These are phyloP conservation scores for Simplicillium aogashimaense DNA, from an alignment of 2,329 filamentous ascomycete genomes.

Conservation along the genomic window DNA sequence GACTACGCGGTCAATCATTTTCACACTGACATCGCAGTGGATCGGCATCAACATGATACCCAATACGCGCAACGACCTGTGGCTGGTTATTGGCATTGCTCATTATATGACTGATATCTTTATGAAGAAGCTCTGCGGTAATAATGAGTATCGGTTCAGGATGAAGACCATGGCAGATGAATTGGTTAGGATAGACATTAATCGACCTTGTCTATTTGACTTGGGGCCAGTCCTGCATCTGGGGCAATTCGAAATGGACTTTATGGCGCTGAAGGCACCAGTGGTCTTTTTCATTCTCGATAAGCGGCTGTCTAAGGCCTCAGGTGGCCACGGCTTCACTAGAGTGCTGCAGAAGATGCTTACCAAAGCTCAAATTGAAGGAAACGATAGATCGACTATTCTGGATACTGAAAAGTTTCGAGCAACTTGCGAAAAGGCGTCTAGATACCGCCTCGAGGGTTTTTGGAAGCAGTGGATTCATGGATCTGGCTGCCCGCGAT, in stretches of 20 bases:
- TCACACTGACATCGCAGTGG: slow-evolving; percentile 85
- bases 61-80: slow-evolving; percentile 69
- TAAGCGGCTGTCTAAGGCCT: slow-evolving; percentile 79
- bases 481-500: slow-evolving; percentile 78
- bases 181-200: slow-evolving; percentile 71
- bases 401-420: slow-evolving; percentile 69
- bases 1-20: slow-evolving; percentile 69
- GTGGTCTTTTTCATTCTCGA: slow-evolving; percentile 91
- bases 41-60: slow-evolving; percentile 88
- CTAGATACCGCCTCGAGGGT: slow-evolving; percentile 73
- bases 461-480: slow-evolving; percentile 95
- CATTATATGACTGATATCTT: slow-evolving; percentile 95
- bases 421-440: slow-evolving; percentile 76
- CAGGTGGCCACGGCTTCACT: slow-evolving; percentile 68
- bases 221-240: slow-evolving; percentile 70
- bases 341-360: slow-evolving; percentile 81
- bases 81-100: slow-evolving; percentile 82
- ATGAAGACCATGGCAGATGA: slow-evolving; percentile 78
- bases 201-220: slow-evolving; percentile 71
- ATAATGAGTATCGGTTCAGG: slow-evolving; percentile 87
- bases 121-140: slow-evolving; percentile 81
- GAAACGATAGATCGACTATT: slow-evolving; percentile 55
- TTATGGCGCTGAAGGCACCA: slow-evolving; percentile 82
- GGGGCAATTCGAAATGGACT: slow-evolving; percentile 78
- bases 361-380: slow-evolving; percentile 66